These are phyloP conservation scores for Styphnolobium japonicum DNA, from an alignment of 306 rosid genomes.

Conservation along the genomic window DNA sequence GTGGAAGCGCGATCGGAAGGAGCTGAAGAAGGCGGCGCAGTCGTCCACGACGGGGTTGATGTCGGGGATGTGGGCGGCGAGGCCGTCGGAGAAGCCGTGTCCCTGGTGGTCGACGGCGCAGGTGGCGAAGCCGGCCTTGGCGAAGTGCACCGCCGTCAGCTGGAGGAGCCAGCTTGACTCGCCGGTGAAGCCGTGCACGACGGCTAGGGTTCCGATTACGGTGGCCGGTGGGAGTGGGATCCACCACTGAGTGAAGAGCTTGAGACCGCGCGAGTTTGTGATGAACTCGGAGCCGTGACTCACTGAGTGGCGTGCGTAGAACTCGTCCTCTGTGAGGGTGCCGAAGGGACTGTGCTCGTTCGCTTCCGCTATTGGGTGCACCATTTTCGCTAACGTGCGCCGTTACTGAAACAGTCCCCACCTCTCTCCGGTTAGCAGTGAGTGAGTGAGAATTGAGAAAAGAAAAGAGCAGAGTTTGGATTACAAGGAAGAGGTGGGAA, in stretches of 20 bases:
- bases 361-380: slow-evolving; percentile 82
- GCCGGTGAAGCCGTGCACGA: slow-evolving; percentile 94
- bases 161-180: slow-evolving; percentile 95
- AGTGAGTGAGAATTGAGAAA: too few relatives aligned
- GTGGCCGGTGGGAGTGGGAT: slow-evolving; percentile 63
- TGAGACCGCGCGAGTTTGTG: slow-evolving; percentile 70
- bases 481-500: not conserved
- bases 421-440: not conserved
- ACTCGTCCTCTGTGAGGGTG: slow-evolving; percentile 55
- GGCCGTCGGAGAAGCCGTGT: slow-evolving; percentile 98
- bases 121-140: slow-evolving; percentile 77
- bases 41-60: slow-evolving; percentile 84
- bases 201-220: slow-evolving; percentile 54
- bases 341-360: slow-evolving; percentile 81
- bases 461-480: too few relatives aligned
- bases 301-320: slow-evolving; percentile 79
- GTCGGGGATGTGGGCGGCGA: slow-evolving; percentile 79
- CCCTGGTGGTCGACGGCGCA: slow-evolving; percentile 98
- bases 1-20: slow-evolving; percentile 57
- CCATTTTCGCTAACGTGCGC: slow-evolving; percentile 43
- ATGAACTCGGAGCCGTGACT: slow-evolving; percentile 67
- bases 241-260: slow-evolving; percentile 95
- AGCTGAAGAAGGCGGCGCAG: slow-evolving; percentile 66
- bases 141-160: slow-evolving; percentile 77
- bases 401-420: not conserved